A percentile compares a stretch with the other conserved stretches of the same genome.
These are phyloP conservation scores for Boletus patriciae DNA, from an alignment of 768 basidiomycete species.

Conservation along the genomic window DNA sequence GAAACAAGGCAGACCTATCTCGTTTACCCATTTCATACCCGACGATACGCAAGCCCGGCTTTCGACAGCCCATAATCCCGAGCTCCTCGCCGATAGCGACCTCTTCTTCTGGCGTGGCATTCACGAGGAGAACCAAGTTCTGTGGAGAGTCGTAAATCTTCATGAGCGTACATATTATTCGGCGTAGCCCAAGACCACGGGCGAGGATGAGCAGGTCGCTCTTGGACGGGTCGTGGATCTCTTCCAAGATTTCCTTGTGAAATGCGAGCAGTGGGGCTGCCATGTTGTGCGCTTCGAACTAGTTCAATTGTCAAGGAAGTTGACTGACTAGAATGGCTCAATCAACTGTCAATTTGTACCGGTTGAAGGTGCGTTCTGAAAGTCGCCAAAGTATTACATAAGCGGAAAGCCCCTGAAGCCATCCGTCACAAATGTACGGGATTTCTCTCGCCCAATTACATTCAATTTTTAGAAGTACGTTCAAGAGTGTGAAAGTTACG, in stretches of 20 bases:
- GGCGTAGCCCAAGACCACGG: constrained; percentile 85
- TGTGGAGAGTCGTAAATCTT: constrained; percentile 89
- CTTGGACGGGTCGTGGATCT: constrained; percentile 70
- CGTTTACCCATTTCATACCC: constrained; percentile 77
- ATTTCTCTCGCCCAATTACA: too few species aligned
- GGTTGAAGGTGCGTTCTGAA: background rate
- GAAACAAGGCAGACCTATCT: constrained; percentile 59
- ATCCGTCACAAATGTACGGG: background rate
- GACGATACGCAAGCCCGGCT: constrained; percentile 80
- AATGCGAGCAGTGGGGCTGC: constrained; percentile 51
- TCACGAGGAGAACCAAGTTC: constrained; percentile 81
- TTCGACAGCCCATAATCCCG: constrained; percentile 86
- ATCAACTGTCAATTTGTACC: background rate
- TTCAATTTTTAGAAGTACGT: background rate
- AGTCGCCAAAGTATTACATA: background rate
- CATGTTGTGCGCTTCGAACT: constrained; percentile 13
- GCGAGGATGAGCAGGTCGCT: constrained; percentile 79
- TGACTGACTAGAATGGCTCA: background rate
- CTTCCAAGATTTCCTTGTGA: constrained; percentile 65
- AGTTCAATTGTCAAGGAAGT: background rate
- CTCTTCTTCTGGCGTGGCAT: constrained; percentile 85
- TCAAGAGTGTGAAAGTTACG: background rate
- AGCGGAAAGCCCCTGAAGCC: constrained; percentile 4
- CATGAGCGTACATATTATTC: constrained; percentile 81
- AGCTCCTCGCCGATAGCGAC: constrained; percentile 90